These are phyloP conservation scores for Colletotrichum liriopes DNA, from an alignment of 2,329 filamentous ascomycete species.

Conservation along the genomic window DNA sequence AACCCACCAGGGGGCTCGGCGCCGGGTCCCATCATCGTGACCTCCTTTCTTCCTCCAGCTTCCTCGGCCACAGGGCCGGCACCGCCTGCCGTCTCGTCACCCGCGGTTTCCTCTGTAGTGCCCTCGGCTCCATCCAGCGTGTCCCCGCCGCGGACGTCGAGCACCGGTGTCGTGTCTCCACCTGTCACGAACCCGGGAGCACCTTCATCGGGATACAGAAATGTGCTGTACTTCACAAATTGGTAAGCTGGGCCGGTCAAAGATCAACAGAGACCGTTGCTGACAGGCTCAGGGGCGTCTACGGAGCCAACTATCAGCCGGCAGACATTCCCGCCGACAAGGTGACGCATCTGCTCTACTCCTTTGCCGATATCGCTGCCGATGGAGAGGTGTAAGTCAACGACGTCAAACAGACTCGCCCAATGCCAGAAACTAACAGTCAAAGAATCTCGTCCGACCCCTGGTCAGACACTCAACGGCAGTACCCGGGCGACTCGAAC, in stretches of 20 bases:
- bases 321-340: constrained; percentile 77
- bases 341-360: constrained; percentile 82
- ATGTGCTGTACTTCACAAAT: constrained; percentile 69
- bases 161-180: neutral
- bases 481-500: constrained; percentile 77
- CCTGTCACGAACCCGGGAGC: constrained; percentile 5
- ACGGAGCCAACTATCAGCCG: constrained; percentile 70
- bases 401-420: neutral
- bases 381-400: constrained; percentile 64
- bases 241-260: constrained; percentile 58
- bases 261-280: neutral
- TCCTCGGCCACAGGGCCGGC: neutral
- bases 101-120: neutral
- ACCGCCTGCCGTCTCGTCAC: neutral
- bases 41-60: constrained; percentile 8
- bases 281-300: constrained; percentile 54
- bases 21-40: constrained; percentile 1
- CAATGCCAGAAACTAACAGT: constrained; percentile 35
- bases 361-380: constrained; percentile 63
- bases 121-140: neutral
- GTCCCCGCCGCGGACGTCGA: neutral
- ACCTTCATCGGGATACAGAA: constrained; percentile 47
- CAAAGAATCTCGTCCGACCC: constrained; percentile 69
- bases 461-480: constrained; percentile 77
- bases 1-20: constrained; percentile 5